Base-by-base conservation (phyloP, 768 basidiomycete genomes). In the Porpolomopsis calyptriformis region DNA sequence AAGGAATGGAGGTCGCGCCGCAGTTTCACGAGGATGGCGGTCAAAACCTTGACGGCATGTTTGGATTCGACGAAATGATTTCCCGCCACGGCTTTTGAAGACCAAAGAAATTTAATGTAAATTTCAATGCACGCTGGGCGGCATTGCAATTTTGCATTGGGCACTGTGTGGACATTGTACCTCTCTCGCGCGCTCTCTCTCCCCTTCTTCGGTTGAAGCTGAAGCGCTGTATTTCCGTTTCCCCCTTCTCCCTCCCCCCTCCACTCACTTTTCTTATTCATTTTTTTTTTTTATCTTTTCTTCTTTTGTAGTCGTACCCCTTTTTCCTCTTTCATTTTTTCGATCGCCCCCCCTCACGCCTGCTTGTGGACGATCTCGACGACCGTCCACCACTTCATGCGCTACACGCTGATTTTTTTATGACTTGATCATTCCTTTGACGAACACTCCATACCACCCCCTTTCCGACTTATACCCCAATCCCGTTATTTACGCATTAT, bases 61-160 rank as follows among this genome's bases (percentile, higher is more conserved):
- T 68, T 38, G 60, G 57, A 45, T 71, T 70, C 53, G 69, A 70
- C 52, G 67, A 71, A 50, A 64, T 70, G 64, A 65, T 72, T 63
- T 56, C 64, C 35, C 63, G 65, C 10, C 51, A 51, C 29, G 49
- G 52, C 23, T 55, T 60, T 46, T 56, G 44, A 31, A 31, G 29
- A 31, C 29, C 29, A 31, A 14, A 31, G 52, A 53, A 48, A 42
- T 25, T 43, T 31, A 38, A 45, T 34, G 43, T 18, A 53, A 53
- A 48, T 43, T 25, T 43, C 36, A 38, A 45, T 34, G 43, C 22
- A 45, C 37, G 48, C 48, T 31, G 48, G 20, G 43, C 48, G 44
- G 43, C 33, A 37, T 35, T 44, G 48, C 33, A 14, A 18, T 24
- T 37, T 14, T 35, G 18, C 35, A 19, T 36, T n/a, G 25, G 31